Base-by-base conservation (phyloP, 805 yeast genomes). In the Ogataea angusta region DNA sequence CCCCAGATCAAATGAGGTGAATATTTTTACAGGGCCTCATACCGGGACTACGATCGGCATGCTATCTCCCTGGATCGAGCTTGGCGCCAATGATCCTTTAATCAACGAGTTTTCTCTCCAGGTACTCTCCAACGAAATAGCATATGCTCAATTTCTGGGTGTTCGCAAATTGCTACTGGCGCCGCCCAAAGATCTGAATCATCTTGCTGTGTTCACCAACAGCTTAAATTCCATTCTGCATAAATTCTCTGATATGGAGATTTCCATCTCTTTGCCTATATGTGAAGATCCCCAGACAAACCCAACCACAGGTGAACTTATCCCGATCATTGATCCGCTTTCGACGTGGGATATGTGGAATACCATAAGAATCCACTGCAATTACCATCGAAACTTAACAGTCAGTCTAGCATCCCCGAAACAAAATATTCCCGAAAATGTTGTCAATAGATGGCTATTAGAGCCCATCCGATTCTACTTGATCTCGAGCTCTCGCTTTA, bases 321-420 rank as follows among this genome's bases (percentile, higher is more conserved):
- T 53, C 7, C 54, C 59, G 15, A 51, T 53, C 6, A 50, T 66
- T 13, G 79, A 75, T 51, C 62, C 69, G 7, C 58, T 82, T 23
- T 76, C 82, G 3, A 78, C 84, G 2, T 83, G 90, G 90, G 85
- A 80, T 40, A 70, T 80, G 50, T 83, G 90, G 90, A 78, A 82
- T 49, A 69, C 83, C 1, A 73, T 83, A 3, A 63, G 88, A 17
- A 66, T 70, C 5, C 62, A 73, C 26, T 76, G 82, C 50, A 70
- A 72, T 40, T 78, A 80, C 51, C 69, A 80, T 35, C 46, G 60
- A 2, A 71, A 76, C 16, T 60, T 83, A 37, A 79, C 86, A n/a
- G 79, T 88, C 39, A 85, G 87, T 4, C 66, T 85, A 25, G 93
- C 82, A 26, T 72, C 89, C 16, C 90, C 95, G 23, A 79, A 79